Percentiles rank a stretch among this genome's conserved stretches.
phyloP scores from a whole-genome alignment of 1,284 basidiomycete species.

The Fomitopsis palustris region DNA sequence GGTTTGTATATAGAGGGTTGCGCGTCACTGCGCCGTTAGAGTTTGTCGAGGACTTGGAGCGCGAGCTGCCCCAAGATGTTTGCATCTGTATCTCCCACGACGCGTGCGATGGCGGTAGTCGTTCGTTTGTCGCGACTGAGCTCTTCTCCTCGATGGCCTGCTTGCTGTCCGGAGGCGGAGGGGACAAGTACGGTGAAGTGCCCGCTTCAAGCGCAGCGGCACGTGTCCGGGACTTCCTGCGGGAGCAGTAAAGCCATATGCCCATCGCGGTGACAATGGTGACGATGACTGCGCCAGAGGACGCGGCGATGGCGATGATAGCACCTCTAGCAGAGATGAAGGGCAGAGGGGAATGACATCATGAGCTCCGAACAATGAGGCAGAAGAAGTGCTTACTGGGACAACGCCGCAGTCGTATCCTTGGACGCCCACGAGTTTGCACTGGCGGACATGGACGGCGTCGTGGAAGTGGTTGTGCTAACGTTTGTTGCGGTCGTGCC shows the following conservation, averaged over 20 bases:
- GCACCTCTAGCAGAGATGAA: conserved; percentile 10
- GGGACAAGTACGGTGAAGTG: conserved; percentile 2
- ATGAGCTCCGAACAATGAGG: neutral
- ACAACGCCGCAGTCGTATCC: conserved; percentile 10
- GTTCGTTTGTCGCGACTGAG: neutral
- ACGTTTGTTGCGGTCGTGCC: neutral
- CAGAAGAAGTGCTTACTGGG: conserved; percentile 16
- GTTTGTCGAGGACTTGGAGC: neutral
- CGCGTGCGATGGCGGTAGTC: neutral
- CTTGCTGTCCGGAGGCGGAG: neutral
- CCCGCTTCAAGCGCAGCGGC: neutral
- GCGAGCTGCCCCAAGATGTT: conserved; percentile 2
- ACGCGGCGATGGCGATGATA: conserved; percentile 35
- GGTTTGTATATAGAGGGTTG: conserved; percentile 18
- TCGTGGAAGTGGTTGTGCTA: conserved; percentile 5
- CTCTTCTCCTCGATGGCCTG: neutral
- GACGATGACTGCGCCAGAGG: conserved; percentile 33
- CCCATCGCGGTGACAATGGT: conserved; percentile 39
- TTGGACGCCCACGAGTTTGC: neutral
- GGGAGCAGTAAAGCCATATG: conserved; percentile 40
- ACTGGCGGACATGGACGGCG: conserved; percentile 4
- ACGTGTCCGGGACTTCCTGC: conserved; percentile 23
- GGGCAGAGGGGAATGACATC: neutral
- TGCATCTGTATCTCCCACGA: conserved; percentile 3
- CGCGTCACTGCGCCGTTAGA: neutral